Conservation (phyloP, 768 basidiomycete species). For the Botryobasidium botryosum region DNA sequence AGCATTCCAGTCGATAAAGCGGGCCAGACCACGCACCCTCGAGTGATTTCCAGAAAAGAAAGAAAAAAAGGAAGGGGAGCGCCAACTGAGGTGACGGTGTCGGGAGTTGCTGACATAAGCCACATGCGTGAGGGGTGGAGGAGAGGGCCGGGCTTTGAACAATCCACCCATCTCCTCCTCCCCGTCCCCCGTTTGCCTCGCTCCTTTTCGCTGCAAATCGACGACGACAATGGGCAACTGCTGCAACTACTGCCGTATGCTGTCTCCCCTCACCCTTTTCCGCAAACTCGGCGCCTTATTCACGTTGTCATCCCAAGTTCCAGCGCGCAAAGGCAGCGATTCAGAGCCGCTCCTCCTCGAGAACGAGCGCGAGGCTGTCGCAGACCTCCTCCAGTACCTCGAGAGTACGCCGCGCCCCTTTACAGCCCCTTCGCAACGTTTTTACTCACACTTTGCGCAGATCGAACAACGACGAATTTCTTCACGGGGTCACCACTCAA, state of each 20-base stretch:
- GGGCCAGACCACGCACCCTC: too few species aligned
- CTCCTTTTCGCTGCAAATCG: not conserved
- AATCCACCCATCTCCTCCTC: too few species aligned
- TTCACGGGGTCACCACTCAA: slow-evolving; percentile 84
- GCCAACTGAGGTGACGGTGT: too few species aligned
- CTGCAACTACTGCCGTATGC: slow-evolving; percentile 8
- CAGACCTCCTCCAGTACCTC: slow-evolving; percentile 90
- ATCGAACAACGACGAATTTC: slow-evolving; percentile 97
- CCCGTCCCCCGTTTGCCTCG: not conserved
- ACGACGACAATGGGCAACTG: slow-evolving; percentile 9
- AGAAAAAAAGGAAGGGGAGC: too few species aligned
- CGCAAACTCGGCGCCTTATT: not conserved
- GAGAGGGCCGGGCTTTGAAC: too few species aligned
- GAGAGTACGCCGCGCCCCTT: slow-evolving; percentile 52
- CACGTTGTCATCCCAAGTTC: slow-evolving; percentile 32
- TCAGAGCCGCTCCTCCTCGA: slow-evolving; percentile 78
- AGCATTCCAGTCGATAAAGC: too few species aligned
- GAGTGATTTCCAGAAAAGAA: too few species aligned
- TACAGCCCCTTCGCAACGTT: not conserved
- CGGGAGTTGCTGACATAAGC: too few species aligned
- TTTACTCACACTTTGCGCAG: slow-evolving; percentile 25
- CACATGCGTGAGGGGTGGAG: too few species aligned
- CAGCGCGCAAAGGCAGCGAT: slow-evolving; percentile 65
- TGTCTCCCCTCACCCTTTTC: slow-evolving; percentile 1
- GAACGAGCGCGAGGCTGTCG: slow-evolving; percentile 95